Base-by-base conservation (phyloP, 139 green algal genomes). In the Nannochloris sp. region DNA sequence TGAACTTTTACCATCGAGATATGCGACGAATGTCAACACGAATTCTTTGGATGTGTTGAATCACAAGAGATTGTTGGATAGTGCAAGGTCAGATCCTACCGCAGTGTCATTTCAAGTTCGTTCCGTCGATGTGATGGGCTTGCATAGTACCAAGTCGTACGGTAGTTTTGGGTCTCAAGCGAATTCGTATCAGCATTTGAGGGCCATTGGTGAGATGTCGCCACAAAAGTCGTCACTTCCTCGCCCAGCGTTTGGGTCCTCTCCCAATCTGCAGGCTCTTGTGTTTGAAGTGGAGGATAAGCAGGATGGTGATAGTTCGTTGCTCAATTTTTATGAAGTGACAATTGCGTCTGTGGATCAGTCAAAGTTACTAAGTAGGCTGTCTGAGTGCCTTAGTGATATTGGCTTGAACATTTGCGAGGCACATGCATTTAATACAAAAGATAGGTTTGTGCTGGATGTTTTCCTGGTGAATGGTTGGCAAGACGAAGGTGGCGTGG, bases 371-470 rank as follows among this genome's bases (percentile, higher is more conserved):
- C 79, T 97, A 4, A 91, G 82, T 78, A 70, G 85, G 21, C 73
- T 97, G 0, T 91, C 84, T 15, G 81, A 93, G 46, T 85, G 77
- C 2, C 74, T 97, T 79, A 79, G 84, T 36, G 90, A 98, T 67
- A 53, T 97, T 14, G 89, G 88, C 5, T 77, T 99, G 5, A 97
- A 98, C 71, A 99, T 99, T 34, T 85, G 88, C 19, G 93, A 99
- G 70, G 93, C 93, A 11, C 93, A 99, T 68, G 93, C 90, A 0
- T 99, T 99, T 83, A 97, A 94, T 79, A 97, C 93, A 14, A 80
- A 71, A 27, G 93, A 99, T 60, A 68, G 80, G 14, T 97, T 93
- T 67, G 88, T 82, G 1, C 68, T 99, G 57, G 93, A 99, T 70
- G 89, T 98, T 19, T 99, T 99, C 78, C 87, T 99, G 7, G 87